These are phyloP conservation scores for Stenocarpella maydis DNA, from an alignment of 2,329 filamentous ascomycete species.

Conservation along the genomic window DNA sequence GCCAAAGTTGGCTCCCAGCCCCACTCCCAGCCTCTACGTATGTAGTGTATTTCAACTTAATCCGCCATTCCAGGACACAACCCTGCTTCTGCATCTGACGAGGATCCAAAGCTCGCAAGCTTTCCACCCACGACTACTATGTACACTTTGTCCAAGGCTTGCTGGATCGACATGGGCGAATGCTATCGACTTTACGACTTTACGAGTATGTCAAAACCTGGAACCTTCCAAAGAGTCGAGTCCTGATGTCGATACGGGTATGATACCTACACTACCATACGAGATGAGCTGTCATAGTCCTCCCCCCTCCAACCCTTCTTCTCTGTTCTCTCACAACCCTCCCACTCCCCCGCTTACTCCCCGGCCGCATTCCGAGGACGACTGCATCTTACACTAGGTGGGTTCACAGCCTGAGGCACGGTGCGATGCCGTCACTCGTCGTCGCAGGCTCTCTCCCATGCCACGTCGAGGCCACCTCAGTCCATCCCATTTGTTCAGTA, in stretches of 20 bases:
- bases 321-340: too few species aligned
- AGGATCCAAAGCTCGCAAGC: not conserved
- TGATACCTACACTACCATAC: slow-evolving; percentile 2
- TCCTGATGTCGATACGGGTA: too few species aligned
- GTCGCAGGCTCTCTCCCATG: slow-evolving; percentile 1
- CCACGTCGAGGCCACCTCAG: slow-evolving; percentile 1
- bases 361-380: slow-evolving; percentile 11
- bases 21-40: slow-evolving; percentile 30
- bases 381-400: not conserved
- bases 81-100: not conserved
- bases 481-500: slow-evolving; percentile 7
- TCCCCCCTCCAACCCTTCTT: not conserved
- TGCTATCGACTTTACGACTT: not conserved
- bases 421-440: slow-evolving; percentile 5
- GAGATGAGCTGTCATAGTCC: slow-evolving; percentile 13
- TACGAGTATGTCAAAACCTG: not conserved
- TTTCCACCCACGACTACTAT: not conserved
- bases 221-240: not conserved
- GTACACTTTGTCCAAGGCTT: slow-evolving; percentile 7
- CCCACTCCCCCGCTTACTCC: too few species aligned
- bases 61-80: too few species aligned
- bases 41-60: too few species aligned
- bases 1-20: slow-evolving; percentile 20
- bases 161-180: not conserved
- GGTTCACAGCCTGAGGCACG: slow-evolving; percentile 16